Base-by-base conservation (phyloP, 495 filamentous ascomycete species). In the Bombardia bombarda region DNA sequence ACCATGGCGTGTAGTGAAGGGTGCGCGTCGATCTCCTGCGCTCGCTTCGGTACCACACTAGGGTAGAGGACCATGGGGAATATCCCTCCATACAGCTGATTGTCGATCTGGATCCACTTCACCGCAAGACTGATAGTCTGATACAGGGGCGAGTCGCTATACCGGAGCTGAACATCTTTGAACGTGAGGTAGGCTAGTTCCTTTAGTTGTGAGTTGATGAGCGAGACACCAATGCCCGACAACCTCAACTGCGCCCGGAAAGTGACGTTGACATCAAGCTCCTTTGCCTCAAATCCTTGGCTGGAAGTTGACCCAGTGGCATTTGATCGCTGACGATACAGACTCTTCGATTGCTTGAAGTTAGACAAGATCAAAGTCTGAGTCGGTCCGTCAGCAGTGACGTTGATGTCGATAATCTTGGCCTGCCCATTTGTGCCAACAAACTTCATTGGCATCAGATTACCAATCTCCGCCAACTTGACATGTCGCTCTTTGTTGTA, bases 41-140 rank as follows among this genome's bases (percentile, higher is more conserved):
- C 89, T 45, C 89, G 92, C 69, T 97, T 97, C 2, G 93, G 93
- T 8, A 98, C 92, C n/a, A 98, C 92, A 61, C 88, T 95, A 8
- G 92, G 92, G 58, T 98, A 98, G 30, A 97, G 70, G 43, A 98
- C 80, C 63, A 98, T 94, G 0, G 92, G 92, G 73, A 98, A 98
- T 50, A 98, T 88, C 12, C 92, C 92, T 32, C 92, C 92, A 57
- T 97, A 98, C 19, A 98, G 81, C 57, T 98, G 92, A 56, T 98
- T 98, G 67, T 98, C 92, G 56, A 98, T 90, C 62, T 98, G 92
- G 37, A 98, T 89, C 92, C 92, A 98, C 62, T 96, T 97, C 61
- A 95, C 84, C 0, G 85, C 84, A 8, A 87, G 73, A 36, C 84
- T 87, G 44, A 96, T 63, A 4, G 87, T 96, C 65, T 97, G 92